Base-by-base conservation (phyloP, 2,329 filamentous ascomycete species). In the Acrocalymma vagum region DNA sequence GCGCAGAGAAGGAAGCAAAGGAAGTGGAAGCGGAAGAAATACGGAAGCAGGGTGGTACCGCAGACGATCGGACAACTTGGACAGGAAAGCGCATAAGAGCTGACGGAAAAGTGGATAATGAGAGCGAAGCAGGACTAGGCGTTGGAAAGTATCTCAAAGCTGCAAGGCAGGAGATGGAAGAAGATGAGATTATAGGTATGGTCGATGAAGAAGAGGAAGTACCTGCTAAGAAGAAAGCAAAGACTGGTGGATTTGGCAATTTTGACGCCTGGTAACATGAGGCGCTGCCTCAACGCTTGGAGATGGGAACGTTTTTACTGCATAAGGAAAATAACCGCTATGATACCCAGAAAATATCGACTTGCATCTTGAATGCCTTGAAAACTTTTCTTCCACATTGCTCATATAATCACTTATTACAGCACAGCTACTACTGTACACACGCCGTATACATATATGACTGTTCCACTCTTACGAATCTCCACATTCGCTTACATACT, bases 21-120 rank as follows among this genome's bases (percentile, higher is more conserved):
- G 81, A 88, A 40, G 76, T 79, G 39, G 87, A 80, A 38, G 80
- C 81, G 45, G 85, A 85, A 46, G 82, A 86, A 54, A 76, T 88
- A 9, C 76, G 77, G 60, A 74, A 76, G 41, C 75, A 78, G 38
- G 90, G 88, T 18, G 88, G 87, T 3, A 87, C 85, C 2, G 93
- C 95, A 38, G 93, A 96, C 62, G 91, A 97, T 60, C 84, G 83
- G 65, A 86, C 89, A 2, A 99, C 94, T 3, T 99, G 94, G 94
- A 97, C 94, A 3, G 94, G 94, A 3, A 99, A 97, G 74, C 78
- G 92, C 26, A 83, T 99, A 33, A 78, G 91, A 17, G 79, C 76
- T 2, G 83, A 87, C 58, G 87, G 84, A 1, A 82, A 77, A 0
- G 75, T 83, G 2, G 78, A 79, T 2, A 67, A 70, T 10, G 74